A percentile compares a stretch with the other conserved stretches of the same genome.
Evolutionary conservation across 306 rosid genomes (phyloP).

Genomic region (Macrotyloma uniflorum): DNA sequence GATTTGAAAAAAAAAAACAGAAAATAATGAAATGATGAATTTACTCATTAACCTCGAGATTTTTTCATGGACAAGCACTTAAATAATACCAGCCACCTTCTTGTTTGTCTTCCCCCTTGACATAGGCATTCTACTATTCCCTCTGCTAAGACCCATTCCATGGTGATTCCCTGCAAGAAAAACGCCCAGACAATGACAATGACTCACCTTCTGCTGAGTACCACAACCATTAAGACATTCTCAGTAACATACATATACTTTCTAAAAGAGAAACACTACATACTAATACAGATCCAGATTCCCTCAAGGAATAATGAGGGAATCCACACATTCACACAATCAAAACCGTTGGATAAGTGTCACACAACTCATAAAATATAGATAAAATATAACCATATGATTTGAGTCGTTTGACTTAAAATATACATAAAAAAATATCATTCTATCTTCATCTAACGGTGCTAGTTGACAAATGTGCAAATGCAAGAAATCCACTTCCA

Average conservation of each 20-base stretch:
- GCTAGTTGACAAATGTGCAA: not conserved
- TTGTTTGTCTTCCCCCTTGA: slow-evolving; percentile 56
- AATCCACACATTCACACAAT: not conserved
- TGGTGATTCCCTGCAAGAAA: slow-evolving; percentile 52
- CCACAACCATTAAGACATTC: slow-evolving; percentile 19
- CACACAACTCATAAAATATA: not conserved
- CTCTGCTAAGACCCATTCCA: slow-evolving; percentile 47
- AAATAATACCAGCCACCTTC: slow-evolving; percentile 91
- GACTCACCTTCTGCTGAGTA: not conserved
- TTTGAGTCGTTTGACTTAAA: not conserved
- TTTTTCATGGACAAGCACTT: slow-evolving; percentile 41
- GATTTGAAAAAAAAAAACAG: slow-evolving; percentile 32
- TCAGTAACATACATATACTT: not conserved
- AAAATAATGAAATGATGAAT: slow-evolving; percentile 35
- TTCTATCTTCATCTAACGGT: not conserved
- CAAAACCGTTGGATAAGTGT: not conserved
- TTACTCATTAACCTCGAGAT: slow-evolving; percentile 31
- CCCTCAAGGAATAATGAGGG: not conserved
- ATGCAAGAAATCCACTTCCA: not conserved
- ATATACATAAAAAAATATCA: not conserved
- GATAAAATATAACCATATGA: not conserved
- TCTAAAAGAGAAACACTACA: not conserved
- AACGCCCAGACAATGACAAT: not conserved
- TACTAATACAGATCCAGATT: not conserved
- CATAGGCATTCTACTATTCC: slow-evolving; percentile 40